Evolutionary conservation across 306 rosid genomes (phyloP).

Genomic region (Rubus idaeus): DNA sequence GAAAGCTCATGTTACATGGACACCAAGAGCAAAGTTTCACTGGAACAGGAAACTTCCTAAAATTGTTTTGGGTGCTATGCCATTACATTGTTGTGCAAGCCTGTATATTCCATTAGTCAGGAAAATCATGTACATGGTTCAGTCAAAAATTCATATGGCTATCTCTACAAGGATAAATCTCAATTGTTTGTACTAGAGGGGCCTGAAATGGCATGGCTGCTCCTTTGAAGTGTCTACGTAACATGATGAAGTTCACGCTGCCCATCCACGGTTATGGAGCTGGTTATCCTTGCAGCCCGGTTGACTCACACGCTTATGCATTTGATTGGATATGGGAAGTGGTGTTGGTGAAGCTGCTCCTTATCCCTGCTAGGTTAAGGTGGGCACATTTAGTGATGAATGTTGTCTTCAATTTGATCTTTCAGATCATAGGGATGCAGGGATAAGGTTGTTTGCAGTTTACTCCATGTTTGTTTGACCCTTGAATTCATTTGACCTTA

Average conservation of each 20-base stretch:
- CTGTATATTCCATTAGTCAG: slow-evolving; percentile 27
- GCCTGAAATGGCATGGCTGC: slow-evolving; percentile 41
- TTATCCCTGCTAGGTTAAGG: slow-evolving; percentile 98
- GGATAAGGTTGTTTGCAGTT: slow-evolving; percentile 87
- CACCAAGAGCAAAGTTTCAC: slow-evolving; percentile 37
- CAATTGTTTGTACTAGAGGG: slow-evolving; percentile 27
- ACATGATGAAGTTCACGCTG: slow-evolving; percentile 44
- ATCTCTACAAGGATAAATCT: slow-evolving; percentile 20
- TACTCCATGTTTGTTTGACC: slow-evolving; percentile 41
- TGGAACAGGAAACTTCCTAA: slow-evolving; percentile 32
- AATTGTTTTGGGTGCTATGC: slow-evolving; percentile 24
- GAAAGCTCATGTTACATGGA: slow-evolving; percentile 49
- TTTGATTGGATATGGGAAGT: slow-evolving; percentile 62
- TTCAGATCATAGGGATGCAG: slow-evolving; percentile 68
- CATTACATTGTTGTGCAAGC: slow-evolving; percentile 19
- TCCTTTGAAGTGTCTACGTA: slow-evolving; percentile 36
- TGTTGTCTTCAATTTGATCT: slow-evolving; percentile 85
- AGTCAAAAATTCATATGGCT: slow-evolving; percentile 20
- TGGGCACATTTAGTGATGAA: slow-evolving; percentile 96
- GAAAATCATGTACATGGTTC: slow-evolving; percentile 13
- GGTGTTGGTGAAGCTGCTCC: slow-evolving; percentile 92
- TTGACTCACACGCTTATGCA: slow-evolving; percentile 85
- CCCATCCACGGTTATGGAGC: slow-evolving; percentile 99
- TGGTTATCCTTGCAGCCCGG: slow-evolving; percentile 90
- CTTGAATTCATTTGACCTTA: slow-evolving; percentile 24